Evolutionary conservation across 768 basidiomycete genomes (phyloP).

Genomic region (Psilocybe sp.): DNA sequence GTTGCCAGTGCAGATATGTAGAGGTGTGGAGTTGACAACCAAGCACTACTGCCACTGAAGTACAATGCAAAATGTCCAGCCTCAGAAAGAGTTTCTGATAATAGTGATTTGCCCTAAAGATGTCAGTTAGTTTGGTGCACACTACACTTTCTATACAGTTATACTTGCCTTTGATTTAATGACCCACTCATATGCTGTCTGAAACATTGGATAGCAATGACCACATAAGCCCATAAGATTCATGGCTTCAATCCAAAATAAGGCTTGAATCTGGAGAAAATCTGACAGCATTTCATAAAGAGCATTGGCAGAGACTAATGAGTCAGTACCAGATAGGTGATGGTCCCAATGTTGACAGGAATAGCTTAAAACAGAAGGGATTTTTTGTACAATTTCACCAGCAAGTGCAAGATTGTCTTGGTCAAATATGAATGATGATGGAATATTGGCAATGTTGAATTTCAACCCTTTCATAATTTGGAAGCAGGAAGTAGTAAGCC

Average conservation of each 20-base stretch:
- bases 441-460: slow-evolving; percentile 17
- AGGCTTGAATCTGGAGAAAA: slow-evolving; percentile 13
- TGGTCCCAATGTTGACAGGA: slow-evolving; percentile 11
- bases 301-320: background rate
- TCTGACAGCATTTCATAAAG: slow-evolving; percentile 10
- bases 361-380: slow-evolving; percentile 10
- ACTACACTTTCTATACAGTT: background rate
- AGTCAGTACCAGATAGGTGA: slow-evolving; percentile 4
- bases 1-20: slow-evolving; percentile 22
- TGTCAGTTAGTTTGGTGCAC: background rate
- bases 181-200: slow-evolving; percentile 10
- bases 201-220: slow-evolving; percentile 17
- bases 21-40: slow-evolving; percentile 20
- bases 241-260: slow-evolving; percentile 26
- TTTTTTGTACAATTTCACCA: slow-evolving; percentile 2
- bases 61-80: slow-evolving; percentile 16
- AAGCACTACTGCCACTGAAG: slow-evolving; percentile 12
- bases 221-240: slow-evolving; percentile 13
- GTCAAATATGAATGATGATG: slow-evolving; percentile 11
- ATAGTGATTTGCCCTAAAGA: background rate
- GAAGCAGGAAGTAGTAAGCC: slow-evolving; percentile 9
- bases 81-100: slow-evolving; percentile 5
- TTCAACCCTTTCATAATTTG: slow-evolving; percentile 5
- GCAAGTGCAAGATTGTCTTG: background rate
- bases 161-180: background rate